phyloP scores from a whole-genome alignment of 2,329 filamentous ascomycete genomes.

The Claviceps paspali region DNA sequence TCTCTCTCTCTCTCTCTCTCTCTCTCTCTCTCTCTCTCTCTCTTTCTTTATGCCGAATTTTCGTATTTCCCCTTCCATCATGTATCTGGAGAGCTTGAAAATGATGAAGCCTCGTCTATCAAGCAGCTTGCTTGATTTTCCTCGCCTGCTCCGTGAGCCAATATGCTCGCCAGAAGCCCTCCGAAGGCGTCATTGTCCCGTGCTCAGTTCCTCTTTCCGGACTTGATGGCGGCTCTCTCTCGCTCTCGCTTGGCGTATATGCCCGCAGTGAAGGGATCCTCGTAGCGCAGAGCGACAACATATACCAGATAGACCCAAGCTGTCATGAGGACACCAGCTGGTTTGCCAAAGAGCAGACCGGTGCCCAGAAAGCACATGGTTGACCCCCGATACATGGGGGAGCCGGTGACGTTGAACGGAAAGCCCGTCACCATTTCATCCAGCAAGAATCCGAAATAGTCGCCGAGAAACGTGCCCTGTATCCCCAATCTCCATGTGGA shows the following conservation, averaged over 20 bases:
- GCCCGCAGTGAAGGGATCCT: conserved; percentile 85
- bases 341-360: conserved; percentile 72
- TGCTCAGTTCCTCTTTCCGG: conserved; percentile 36
- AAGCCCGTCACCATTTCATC: conserved; percentile 88
- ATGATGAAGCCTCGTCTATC: too few species aligned
- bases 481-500: conserved; percentile 88
- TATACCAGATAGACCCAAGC: conserved; percentile 64
- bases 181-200: too few species aligned
- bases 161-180: too few species aligned
- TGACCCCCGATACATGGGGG: conserved; percentile 94
- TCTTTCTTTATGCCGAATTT: too few species aligned
- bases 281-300: conserved; percentile 64
- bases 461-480: conserved; percentile 89
- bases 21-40: too few species aligned
- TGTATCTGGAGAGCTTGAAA: too few species aligned
- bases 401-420: conserved; percentile 80
- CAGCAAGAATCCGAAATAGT: conserved; percentile 98
- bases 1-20: too few species aligned
- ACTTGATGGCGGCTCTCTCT: conserved; percentile 31
- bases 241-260: conserved; percentile 81
- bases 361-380: conserved; percentile 85
- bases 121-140: too few species aligned
- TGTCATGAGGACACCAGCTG: conserved; percentile 68
- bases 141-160: too few species aligned
- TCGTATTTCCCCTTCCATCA: too few species aligned